A percentile compares a stretch with the other conserved stretches of the same genome.
Conservation (phyloP, 1,139 yeast genomes). For the Lizanozyma gosingica region DNA sequence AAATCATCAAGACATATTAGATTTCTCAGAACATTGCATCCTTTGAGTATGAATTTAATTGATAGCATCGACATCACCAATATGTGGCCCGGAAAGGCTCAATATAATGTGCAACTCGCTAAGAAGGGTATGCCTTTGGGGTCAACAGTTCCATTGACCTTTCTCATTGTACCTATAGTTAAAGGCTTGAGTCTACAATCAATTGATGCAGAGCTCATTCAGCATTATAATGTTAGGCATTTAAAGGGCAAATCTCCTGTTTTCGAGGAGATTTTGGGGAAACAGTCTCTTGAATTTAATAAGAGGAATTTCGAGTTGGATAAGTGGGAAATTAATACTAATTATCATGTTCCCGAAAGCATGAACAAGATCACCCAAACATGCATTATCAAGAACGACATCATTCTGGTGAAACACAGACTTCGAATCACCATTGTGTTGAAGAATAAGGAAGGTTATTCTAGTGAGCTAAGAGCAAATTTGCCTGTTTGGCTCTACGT, state of each 20-base stretch:
- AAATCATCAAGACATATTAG: neutral
- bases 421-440: conserved; percentile 47
- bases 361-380: conserved; percentile 49
- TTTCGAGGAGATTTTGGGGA: conserved; percentile 31
- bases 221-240: conserved; percentile 35
- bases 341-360: conserved; percentile 41
- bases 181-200: conserved; percentile 46
- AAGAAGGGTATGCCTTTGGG: conserved; percentile 58
- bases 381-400: conserved; percentile 39
- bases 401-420: conserved; percentile 53
- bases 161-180: conserved; percentile 48
- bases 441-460: conserved; percentile 53
- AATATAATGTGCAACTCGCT: conserved; percentile 50
- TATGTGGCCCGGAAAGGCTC: conserved; percentile 58
- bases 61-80: conserved; percentile 54
- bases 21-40: neutral
- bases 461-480: conserved; percentile 61
- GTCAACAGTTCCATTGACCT: conserved; percentile 40
- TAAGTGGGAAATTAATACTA: conserved; percentile 42
- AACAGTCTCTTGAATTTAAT: conserved; percentile 13
- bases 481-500: conserved; percentile 53
- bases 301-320: conserved; percentile 28
- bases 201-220: conserved; percentile 43
- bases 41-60: conserved; percentile 25
- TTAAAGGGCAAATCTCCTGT: conserved; percentile 33